Evolutionary conservation across 495 filamentous ascomycete genomes (phyloP).

Genomic region (Endocarpon pusillum): DNA sequence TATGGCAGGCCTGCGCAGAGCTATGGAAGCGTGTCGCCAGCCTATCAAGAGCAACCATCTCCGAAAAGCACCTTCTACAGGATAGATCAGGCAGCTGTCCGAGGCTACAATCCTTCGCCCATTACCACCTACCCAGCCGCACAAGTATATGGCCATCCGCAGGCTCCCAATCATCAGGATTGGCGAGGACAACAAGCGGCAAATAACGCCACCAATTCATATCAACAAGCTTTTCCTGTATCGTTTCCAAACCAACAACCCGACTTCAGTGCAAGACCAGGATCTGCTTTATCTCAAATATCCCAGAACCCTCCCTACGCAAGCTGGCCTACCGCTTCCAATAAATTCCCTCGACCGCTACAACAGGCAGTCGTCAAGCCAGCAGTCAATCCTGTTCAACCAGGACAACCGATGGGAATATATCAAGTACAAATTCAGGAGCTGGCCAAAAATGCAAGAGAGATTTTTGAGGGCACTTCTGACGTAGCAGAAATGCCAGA

Average conservation of each 20-base stretch:
- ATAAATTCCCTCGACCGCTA: not conserved
- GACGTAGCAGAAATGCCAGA: constrained; percentile 44
- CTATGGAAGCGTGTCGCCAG: constrained; percentile 7
- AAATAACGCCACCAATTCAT: no score
- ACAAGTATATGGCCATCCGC: not conserved
- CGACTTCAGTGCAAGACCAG: not conserved
- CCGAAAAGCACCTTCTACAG: not conserved
- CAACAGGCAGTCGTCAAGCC: not conserved
- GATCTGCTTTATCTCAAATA: not conserved
- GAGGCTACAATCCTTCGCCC: not conserved
- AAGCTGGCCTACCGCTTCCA: not conserved
- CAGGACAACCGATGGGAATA: constrained; percentile 12
- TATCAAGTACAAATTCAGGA: constrained; percentile 39
- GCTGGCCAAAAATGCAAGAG: constrained; percentile 37
- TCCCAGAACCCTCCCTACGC: not conserved
- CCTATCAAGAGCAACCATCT: no score
- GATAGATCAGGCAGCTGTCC: not conserved
- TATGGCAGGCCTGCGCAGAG: constrained; percentile 22
- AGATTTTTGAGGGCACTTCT: constrained; percentile 42
- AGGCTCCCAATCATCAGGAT: constrained; percentile 7
- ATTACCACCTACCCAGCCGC: not conserved
- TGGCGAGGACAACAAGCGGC: no score
- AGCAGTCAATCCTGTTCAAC: not conserved
- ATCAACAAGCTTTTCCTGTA: constrained; percentile 15
- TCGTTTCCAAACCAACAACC: constrained; percentile 13